Evolutionary conservation across 2,329 filamentous ascomycete genomes (phyloP), one percentile per base, ranked within the genome.

Genomic region (Fusarium scirpi): DNA sequence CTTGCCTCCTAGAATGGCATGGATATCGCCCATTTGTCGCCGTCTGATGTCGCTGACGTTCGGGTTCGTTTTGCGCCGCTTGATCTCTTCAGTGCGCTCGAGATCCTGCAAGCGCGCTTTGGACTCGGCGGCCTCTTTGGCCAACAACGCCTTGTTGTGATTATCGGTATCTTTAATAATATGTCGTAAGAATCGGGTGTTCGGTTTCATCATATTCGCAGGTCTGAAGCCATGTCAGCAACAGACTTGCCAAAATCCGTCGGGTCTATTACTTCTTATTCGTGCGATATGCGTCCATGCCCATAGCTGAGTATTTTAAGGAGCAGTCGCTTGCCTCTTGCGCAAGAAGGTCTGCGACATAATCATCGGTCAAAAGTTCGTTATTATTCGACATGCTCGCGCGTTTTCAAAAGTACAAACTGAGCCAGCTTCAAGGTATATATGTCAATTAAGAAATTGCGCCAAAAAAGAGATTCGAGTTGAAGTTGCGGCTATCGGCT

Each of bases 111-210:
- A 85, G 22, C 93, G 89, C 6, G 89, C 89, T 66, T 86, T 86
- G 0, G 94, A 90, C 71, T 98, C 94, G 49, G 92, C 89, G 27
- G 91, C 90, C 79, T 98, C 95, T 76, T 91, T 97, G 1, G 92
- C 93, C 20, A 94, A 88, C 30, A 98, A 84, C 1, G 93, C 92
- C 25, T 92, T 90, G 85, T 99, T 99, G 81, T 99, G 95, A 57
- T 82, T 91, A 74, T 97, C 92, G 11, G 94, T 97, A 72, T 96
- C 92, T 69, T 91, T 92, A 67, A 99, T 93, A 60, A 98, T 92
- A 75, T 96, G 92, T 62, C 90, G 90, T 44, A 99, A 83, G 78
- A 98, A 98, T 34, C 92, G 88, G 0, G 93, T 98, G 76, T 99
- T 98, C 5, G 95, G 94, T 78, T 95, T 98, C 1, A 93, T 93